Conservation (phyloP, 108 stramenopile genomes). For the Mayamaea pseudoterrestris region DNA sequence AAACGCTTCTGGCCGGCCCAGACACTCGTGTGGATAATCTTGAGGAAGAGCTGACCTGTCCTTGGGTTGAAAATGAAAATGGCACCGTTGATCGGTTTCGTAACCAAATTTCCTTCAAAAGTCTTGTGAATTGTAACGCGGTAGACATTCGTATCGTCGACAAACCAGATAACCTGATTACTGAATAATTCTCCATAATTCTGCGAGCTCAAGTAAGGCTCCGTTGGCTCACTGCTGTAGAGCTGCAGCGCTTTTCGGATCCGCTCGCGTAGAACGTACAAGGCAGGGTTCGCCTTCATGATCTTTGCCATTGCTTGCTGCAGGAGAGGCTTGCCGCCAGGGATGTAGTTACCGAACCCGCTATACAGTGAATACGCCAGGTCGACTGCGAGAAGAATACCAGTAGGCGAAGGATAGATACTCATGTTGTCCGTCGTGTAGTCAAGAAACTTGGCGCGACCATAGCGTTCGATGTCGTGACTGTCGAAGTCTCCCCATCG, state of each 20-base stretch:
- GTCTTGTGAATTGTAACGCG: conserved; percentile 99
- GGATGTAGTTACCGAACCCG: conserved; percentile 97
- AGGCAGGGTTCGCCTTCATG: conserved; percentile 99
- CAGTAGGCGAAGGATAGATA: conserved; percentile 97
- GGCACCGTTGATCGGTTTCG: conserved; percentile 99
- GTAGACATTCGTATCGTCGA: conserved; percentile 99
- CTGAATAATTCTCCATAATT: conserved; percentile 98
- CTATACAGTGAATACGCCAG: conserved; percentile 97
- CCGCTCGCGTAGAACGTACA: conserved; percentile 97
- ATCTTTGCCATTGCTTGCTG: conserved; percentile 99
- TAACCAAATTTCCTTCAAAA: conserved; percentile 97
- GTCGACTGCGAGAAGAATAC: conserved; percentile 91
- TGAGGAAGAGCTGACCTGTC: conserved; percentile 95
- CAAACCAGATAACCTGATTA: conserved; percentile 99
- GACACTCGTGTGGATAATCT: conserved; percentile 98
- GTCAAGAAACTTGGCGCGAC: conserved; percentile 96
- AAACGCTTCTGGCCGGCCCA: conserved; percentile 99
- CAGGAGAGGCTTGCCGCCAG: conserved; percentile 94
- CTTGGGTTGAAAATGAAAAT: conserved; percentile 99
- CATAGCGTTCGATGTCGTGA: conserved; percentile 97
- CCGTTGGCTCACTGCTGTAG: conserved; percentile 98
- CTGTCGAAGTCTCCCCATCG: conserved; percentile 99
- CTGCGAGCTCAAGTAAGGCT: conserved; percentile 96
- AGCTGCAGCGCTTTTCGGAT: conserved; percentile 98
- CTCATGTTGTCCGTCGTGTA: conserved; percentile 99